Evolutionary conservation across 2,329 filamentous ascomycete species (phyloP).

Genomic region (Pestalotiopsis sp.): DNA sequence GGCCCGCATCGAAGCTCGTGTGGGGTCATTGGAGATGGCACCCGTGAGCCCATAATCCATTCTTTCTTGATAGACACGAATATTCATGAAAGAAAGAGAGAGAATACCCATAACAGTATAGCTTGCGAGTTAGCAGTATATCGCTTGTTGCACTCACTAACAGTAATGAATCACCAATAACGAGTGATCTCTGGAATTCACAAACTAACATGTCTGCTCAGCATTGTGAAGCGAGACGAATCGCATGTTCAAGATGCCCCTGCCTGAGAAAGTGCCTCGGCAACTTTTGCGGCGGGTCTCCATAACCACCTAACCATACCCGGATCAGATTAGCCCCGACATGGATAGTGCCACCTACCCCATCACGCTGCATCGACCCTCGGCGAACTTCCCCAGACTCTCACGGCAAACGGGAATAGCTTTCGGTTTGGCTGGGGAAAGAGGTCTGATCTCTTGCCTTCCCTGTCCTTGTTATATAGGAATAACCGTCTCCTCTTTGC

Average conservation of each 20-base stretch:
- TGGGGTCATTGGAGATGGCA: neutral
- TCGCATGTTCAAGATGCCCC: conserved; percentile 6
- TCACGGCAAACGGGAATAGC: neutral
- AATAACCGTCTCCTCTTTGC: neutral
- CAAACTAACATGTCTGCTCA: neutral
- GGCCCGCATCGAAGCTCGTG: neutral
- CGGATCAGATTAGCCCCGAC: neutral
- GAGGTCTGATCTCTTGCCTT: neutral
- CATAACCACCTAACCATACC: neutral
- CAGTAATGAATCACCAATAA: neutral
- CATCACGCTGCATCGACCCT: neutral
- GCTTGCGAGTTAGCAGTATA: too few relatives aligned
- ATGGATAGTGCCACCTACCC: conserved; percentile 1
- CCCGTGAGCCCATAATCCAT: neutral
- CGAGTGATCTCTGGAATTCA: neutral
- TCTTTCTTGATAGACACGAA: neutral
- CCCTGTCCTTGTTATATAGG: neutral
- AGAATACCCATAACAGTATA: neutral
- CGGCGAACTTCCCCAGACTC: conserved; percentile 14
- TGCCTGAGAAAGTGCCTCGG: conserved; percentile 9
- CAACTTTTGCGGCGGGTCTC: conserved; percentile 1
- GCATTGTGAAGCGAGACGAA: neutral
- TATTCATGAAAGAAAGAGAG: neutral
- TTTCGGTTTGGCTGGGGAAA: neutral
- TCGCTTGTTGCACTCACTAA: neutral